These are phyloP conservation scores for Stentor roeselii DNA, from an alignment of 73 alveolate species.

Conservation along the genomic window DNA sequence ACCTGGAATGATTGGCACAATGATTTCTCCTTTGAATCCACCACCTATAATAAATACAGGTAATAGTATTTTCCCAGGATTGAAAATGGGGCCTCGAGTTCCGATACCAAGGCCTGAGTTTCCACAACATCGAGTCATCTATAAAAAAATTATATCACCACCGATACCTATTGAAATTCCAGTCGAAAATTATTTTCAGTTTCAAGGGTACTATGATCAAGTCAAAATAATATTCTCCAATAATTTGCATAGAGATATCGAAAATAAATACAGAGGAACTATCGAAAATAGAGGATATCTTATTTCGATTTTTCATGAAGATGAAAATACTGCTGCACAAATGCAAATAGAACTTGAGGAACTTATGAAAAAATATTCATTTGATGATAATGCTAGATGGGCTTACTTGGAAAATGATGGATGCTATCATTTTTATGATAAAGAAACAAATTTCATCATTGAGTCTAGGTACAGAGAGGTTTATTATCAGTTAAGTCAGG, in stretches of 20 bases:
- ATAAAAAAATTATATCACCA: too few species aligned
- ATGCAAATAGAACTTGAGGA: not conserved
- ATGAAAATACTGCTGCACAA: not conserved
- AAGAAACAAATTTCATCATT: too few species aligned
- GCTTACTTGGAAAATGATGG: not conserved
- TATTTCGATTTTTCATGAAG: not conserved
- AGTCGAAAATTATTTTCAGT: too few species aligned
- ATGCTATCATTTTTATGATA: not conserved
- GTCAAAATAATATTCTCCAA: not conserved
- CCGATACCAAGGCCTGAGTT: too few species aligned
- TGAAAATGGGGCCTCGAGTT: too few species aligned
- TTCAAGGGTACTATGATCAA: too few species aligned
- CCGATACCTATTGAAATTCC: too few species aligned
- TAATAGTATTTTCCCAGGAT: too few species aligned
- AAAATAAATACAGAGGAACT: not conserved
- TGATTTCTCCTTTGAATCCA: too few species aligned
- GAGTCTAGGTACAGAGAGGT: not conserved
- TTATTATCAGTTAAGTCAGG: not conserved
- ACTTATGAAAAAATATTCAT: not conserved
- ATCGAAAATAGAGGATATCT: not conserved
- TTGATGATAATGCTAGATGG: not conserved
- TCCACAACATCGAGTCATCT: too few species aligned
- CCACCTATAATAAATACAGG: too few species aligned
- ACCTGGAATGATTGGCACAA: too few species aligned
- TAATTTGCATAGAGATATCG: not conserved